Conservation (phyloP, 208 protist species). For the Polymyxa betae region DNA sequence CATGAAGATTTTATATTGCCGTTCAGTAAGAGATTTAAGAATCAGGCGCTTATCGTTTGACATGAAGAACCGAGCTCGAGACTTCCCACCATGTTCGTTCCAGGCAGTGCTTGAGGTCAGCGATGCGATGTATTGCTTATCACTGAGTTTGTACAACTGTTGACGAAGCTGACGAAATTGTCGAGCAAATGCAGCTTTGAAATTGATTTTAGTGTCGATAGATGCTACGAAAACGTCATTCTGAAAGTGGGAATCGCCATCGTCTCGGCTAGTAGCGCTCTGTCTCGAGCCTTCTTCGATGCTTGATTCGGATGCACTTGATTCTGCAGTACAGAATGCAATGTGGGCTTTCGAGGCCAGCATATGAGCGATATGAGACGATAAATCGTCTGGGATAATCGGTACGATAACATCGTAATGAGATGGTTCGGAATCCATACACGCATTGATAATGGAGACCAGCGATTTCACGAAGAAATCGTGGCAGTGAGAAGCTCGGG, state of each 20-base stretch:
- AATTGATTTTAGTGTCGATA: not conserved
- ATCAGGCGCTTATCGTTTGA: not conserved
- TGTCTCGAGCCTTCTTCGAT: too few relatives aligned
- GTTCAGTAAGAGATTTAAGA: not conserved
- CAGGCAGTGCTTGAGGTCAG: not conserved
- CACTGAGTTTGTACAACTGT: not conserved
- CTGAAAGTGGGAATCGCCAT: not conserved
- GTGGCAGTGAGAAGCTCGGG: not conserved
- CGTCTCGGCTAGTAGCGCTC: too few relatives aligned
- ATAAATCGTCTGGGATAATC: not conserved
- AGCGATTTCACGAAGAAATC: not conserved
- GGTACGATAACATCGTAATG: not conserved
- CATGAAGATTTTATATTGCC: constrained; percentile 5
- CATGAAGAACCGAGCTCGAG: not conserved
- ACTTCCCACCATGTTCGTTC: constrained; percentile 26
- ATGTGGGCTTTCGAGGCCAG: not conserved
- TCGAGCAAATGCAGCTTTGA: not conserved
- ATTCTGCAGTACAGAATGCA: too few relatives aligned
- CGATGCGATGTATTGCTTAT: not conserved
- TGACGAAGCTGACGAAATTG: not conserved
- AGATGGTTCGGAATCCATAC: not conserved
- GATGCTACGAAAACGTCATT: not conserved
- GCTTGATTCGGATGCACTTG: too few relatives aligned
- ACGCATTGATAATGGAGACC: not conserved
- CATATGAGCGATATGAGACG: not conserved